phyloP scores from a whole-genome alignment of 176 grass and related monocot genomes.

The Puya raimondii region DNA sequence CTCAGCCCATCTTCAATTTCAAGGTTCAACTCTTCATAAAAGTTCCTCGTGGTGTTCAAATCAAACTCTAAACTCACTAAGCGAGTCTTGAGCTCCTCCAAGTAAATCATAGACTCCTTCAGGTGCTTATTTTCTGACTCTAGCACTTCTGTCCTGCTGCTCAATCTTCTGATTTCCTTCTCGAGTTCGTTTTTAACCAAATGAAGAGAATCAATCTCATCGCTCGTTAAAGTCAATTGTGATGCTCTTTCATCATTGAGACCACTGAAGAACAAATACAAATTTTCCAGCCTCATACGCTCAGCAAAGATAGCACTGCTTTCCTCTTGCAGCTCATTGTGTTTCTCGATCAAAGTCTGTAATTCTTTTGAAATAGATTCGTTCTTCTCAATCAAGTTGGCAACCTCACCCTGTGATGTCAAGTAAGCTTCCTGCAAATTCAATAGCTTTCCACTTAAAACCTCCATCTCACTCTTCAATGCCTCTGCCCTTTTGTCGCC shows the following conservation, averaged over 20 bases:
- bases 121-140: conserved; percentile 53
- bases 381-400: conserved; percentile 33
- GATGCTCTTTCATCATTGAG: conserved; percentile 70
- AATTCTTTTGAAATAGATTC: conserved; percentile 40
- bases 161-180: conserved; percentile 29
- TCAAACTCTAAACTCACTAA: conserved; percentile 67
- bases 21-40: conserved; percentile 44
- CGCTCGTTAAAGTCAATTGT: conserved; percentile 42
- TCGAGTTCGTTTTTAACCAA: conserved; percentile 41
- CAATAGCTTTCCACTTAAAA: conserved; percentile 34
- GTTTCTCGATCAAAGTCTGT: conserved; percentile 31
- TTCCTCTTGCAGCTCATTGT: conserved; percentile 38
- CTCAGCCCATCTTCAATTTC: conserved; percentile 33
- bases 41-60: conserved; percentile 34
- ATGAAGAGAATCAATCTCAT: conserved; percentile 59
- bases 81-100: conserved; percentile 50
- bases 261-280: conserved; percentile 58
- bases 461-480: conserved; percentile 43
- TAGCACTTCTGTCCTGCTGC: conserved; percentile 29
- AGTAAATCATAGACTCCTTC: conserved; percentile 35
- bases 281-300: conserved; percentile 58
- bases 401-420: conserved; percentile 35
- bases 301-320: conserved; percentile 33
- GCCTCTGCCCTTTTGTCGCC: conserved; percentile 34
- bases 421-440: conserved; percentile 28